Evolutionary conservation across 805 yeast genomes (phyloP), one percentile per base, ranked within the genome.

Genomic region (Pichia gijzeniarum): DNA sequence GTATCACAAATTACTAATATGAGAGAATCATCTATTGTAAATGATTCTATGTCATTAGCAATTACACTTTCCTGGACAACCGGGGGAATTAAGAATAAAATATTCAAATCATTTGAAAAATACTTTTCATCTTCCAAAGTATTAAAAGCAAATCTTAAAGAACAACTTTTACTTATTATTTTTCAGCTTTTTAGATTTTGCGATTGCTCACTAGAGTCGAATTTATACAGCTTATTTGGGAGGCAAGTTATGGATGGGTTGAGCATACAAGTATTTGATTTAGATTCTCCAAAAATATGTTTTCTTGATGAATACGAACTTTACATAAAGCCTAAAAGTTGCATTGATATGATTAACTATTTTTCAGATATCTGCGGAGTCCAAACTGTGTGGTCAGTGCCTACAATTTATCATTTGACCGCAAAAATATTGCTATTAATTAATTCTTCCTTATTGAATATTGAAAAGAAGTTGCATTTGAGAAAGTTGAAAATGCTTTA

Each of bases 401-500:
- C 59, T 3, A 52, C 51, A 7, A 54, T 67, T 6, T 68, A 67
- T 48, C 74, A 74, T 53, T 40, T 76, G 2, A 35, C 64, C 1
- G 58, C 71, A n/a, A 62, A 66, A 20, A 20, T 70, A 2, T 44
- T 70, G 2, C 30, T 58, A 2, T 35, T 54, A 3, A 35, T 72
- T 2, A 53, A 57, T 0, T 19, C 46, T 1, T 44, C 68, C 0
- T 20, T 53, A 1, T 49, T 60, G 19, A 25, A 37, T 19, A 55
- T 61, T 3, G 65, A 65, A 16, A 59, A 50, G 36, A 8, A 53
- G 1, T 13, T 57, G 4, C 43, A 49, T 22, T 33, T 75, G 5
- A 60, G 77, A 45, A 64, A 58, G 44, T 42, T 76, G 18, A 72
- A 72, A 46, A 48, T 69, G 2, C 44, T 74, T 5, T 51, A 69